Evolutionary conservation across 345 rosid genomes (phyloP).

Genomic region (Nephelium lappaceum): DNA sequence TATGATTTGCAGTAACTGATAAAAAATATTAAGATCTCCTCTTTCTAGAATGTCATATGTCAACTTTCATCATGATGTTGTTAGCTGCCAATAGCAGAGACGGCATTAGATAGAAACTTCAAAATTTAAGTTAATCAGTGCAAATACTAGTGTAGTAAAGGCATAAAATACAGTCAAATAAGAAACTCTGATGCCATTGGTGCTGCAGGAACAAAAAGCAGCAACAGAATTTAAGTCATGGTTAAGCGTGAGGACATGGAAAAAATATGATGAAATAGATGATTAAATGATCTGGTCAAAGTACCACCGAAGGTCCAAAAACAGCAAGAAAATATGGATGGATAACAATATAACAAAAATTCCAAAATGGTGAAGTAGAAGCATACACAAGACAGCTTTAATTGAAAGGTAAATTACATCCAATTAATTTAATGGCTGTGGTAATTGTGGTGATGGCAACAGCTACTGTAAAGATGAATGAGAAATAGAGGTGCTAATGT

Average conservation of each 20-base stretch:
- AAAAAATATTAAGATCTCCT: not conserved
- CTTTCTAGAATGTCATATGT: not conserved
- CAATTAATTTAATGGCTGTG: not conserved
- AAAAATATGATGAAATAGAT: not conserved
- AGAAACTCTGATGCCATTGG: not conserved
- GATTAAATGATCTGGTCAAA: not conserved
- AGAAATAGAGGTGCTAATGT: not conserved
- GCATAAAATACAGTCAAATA: not conserved
- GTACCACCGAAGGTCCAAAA: not conserved
- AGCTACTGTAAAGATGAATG: not conserved
- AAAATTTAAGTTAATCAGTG: not conserved
- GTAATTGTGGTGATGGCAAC: not conserved
- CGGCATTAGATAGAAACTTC: too few relatives aligned
- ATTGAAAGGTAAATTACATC: not conserved
- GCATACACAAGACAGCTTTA: not conserved
- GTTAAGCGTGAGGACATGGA: not conserved
- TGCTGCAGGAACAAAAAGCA: not conserved
- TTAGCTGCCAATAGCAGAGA: not conserved
- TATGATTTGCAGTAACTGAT: not conserved
- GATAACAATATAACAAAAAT: not conserved
- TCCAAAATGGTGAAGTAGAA: not conserved
- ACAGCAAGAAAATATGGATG: conserved; percentile 3
- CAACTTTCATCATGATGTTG: not conserved
- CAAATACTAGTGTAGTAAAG: not conserved
- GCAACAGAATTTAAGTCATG: not conserved